A percentile compares a stretch with the other conserved stretches of the same genome.
These are phyloP conservation scores for Aspergillus latus DNA, from an alignment of 2,329 filamentous ascomycete genomes.

Conservation along the genomic window DNA sequence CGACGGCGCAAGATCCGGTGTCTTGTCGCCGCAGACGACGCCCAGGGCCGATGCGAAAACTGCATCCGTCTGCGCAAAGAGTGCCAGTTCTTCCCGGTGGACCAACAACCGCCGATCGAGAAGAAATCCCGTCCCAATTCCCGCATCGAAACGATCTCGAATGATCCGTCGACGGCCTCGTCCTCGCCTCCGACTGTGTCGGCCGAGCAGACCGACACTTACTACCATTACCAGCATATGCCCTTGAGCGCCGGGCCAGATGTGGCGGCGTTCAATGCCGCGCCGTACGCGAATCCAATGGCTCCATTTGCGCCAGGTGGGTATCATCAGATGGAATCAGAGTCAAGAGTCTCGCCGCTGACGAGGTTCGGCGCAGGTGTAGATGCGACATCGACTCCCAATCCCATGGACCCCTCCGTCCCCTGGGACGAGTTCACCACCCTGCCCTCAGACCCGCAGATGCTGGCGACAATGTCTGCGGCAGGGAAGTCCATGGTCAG, in stretches of 20 bases:
- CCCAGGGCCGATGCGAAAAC: slow-evolving; percentile 78
- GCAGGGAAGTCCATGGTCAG: slow-evolving; percentile 37
- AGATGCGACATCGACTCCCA: slow-evolving; percentile 22
- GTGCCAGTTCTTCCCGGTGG: slow-evolving; percentile 87
- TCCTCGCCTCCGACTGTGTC: slow-evolving; percentile 44
- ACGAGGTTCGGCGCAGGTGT: slow-evolving; percentile 25
- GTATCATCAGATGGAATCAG: slow-evolving; percentile 16
- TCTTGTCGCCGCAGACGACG: slow-evolving; percentile 70
- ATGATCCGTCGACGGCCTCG: slow-evolving; percentile 50
- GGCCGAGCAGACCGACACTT: slow-evolving; percentile 37
- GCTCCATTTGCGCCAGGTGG: slow-evolving; percentile 38
- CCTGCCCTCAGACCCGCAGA: slow-evolving; percentile 35
- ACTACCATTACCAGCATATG: slow-evolving; percentile 38
- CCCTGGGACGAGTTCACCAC: slow-evolving; percentile 42
- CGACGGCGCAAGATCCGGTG: slow-evolving; percentile 92
- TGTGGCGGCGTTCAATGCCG: slow-evolving; percentile 33
- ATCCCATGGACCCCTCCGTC: slow-evolving; percentile 33
- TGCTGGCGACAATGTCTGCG: slow-evolving; percentile 33
- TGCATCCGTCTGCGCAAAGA: slow-evolving; percentile 94
- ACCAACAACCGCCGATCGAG: slow-evolving; percentile 64
- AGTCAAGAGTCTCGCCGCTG: neutral
- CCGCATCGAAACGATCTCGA: slow-evolving; percentile 46
- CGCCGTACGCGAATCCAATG: slow-evolving; percentile 35
- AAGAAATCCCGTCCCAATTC: slow-evolving; percentile 48
- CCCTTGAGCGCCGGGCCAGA: slow-evolving; percentile 37